Evolutionary conservation across 768 basidiomycete species (phyloP).

Genomic region (Pleurotus pulmonarius): DNA sequence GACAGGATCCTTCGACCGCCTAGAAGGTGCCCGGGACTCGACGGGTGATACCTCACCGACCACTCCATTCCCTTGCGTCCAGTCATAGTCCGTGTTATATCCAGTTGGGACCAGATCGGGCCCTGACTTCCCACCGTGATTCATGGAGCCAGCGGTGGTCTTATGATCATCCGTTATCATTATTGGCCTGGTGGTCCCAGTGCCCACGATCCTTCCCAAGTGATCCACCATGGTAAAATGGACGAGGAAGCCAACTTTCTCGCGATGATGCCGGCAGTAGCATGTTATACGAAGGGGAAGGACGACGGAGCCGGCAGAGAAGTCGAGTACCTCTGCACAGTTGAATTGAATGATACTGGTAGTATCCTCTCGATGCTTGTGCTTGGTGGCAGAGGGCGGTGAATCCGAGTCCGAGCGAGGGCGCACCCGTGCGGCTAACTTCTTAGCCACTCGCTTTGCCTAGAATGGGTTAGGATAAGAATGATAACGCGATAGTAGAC

Average conservation of each 20-base stretch:
- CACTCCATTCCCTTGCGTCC: constrained; percentile 36
- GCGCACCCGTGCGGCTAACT: constrained; percentile 79
- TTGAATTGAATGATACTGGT: constrained; percentile 95
- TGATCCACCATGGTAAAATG: constrained; percentile 83
- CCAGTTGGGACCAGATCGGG: background rate
- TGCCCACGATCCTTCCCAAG: constrained; percentile 74
- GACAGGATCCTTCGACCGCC: constrained; percentile 44
- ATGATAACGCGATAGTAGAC: background rate
- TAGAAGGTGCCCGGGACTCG: constrained; percentile 39
- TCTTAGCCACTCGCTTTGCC: constrained; percentile 89
- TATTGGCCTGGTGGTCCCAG: constrained; percentile 82
- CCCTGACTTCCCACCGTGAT: background rate
- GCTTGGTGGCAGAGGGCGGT: constrained; percentile 45
- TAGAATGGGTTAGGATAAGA: constrained; percentile 22
- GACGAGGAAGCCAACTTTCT: constrained; percentile 92
- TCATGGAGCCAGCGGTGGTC: constrained; percentile 32
- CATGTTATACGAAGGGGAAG: constrained; percentile 96
- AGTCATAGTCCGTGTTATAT: constrained; percentile 38
- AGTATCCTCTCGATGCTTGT: constrained; percentile 58
- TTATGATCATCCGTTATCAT: constrained; percentile 99
- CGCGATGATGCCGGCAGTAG: constrained; percentile 97
- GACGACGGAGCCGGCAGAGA: constrained; percentile 79
- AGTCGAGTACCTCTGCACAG: constrained; percentile 85
- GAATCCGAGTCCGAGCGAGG: constrained; percentile 78
- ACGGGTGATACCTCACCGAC: constrained; percentile 22